phyloP scores from a whole-genome alignment of 225 moss, liverwort and hornwort species.

The Marchantia paleacea region DNA sequence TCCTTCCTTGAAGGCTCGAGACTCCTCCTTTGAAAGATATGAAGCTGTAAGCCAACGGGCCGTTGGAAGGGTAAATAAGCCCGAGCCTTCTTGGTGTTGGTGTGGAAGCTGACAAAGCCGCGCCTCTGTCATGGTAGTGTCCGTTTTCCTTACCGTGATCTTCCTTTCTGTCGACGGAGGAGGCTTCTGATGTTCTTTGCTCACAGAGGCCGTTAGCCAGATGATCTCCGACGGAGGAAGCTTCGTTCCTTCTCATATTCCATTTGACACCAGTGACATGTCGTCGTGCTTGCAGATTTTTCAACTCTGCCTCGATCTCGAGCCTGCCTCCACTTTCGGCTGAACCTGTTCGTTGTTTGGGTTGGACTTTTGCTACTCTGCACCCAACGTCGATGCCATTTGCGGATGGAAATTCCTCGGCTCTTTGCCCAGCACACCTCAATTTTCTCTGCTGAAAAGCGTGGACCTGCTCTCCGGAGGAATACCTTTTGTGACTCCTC shows the following conservation, averaged over 20 bases:
- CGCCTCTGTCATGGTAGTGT: not conserved
- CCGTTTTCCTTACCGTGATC: not conserved
- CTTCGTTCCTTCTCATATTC: slow-evolving; percentile 15
- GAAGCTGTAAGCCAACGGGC: slow-evolving; percentile 42
- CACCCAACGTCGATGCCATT: not conserved
- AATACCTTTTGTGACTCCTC: slow-evolving; percentile 40
- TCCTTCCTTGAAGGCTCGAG: slow-evolving; percentile 21
- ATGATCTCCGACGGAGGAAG: not conserved
- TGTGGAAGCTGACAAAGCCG: not conserved
- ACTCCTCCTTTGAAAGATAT: slow-evolving; percentile 41
- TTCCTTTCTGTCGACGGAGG: not conserved
- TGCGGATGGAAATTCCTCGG: slow-evolving; percentile 19
- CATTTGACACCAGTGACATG: not conserved
- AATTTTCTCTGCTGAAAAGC: slow-evolving; percentile 43
- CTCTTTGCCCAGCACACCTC: slow-evolving; percentile 28
- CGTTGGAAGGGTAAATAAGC: slow-evolving; percentile 5
- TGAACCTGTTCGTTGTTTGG: not conserved
- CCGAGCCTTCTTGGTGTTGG: not conserved
- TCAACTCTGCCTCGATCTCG: slow-evolving; percentile 12
- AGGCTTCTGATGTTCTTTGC: not conserved
- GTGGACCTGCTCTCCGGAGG: slow-evolving; percentile 33
- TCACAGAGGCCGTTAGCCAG: not conserved
- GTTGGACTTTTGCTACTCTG: not conserved
- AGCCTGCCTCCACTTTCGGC: slow-evolving; percentile 10
- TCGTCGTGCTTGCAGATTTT: slow-evolving; percentile 8